Evolutionary conservation across 2,329 filamentous ascomycete species (phyloP), one percentile per base, ranked within the genome.

Genomic region (Pleomassaria siparia): DNA sequence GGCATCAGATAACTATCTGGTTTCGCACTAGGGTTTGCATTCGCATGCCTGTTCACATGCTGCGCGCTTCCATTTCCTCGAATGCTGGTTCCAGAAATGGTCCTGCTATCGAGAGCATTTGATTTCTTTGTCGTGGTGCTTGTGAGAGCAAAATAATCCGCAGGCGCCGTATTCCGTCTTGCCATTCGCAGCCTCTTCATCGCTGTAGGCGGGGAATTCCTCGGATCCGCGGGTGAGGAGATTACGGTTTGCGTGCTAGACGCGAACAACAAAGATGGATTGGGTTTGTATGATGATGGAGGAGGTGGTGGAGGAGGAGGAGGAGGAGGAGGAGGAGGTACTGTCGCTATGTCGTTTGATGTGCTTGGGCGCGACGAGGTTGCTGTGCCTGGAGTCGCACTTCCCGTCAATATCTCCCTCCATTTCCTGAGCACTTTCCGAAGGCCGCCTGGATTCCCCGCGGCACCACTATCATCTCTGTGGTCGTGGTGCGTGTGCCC

Each of bases 241-340:
- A 55, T 55, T 11, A 44, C 47, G 4, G 55, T 55, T 24, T 55
- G 42, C 3, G 55, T 58, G 1, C 51, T 57, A 26, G 54, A 49
- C 11, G 49, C 43, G 40, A 55, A 54, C 42, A 55, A 44, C 24
- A 41, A 39, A 12, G 22, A 20, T 36, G 22, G 50, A 33, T n/a
- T 40, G 40, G 42, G 52, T 29, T 32, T 40, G 7, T 20, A 18
- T 21, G 21, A 20, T 7, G 21, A 5, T 30, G 40, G 8, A 13
- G 40, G n/a, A 4, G 5, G 45, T 37, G 30, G 25, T 12, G 20
- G 32, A 13, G 35, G 3, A 16, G n/a, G 28, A 16, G 11, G 30
- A 9, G 25, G 44, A 30, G n/a, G n/a, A n/a, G n/a, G n/a, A n/a
- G n/a, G n/a, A n/a, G n/a, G n/a, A n/a, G n/a, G n/a, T n/a, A n/a